Evolutionary conservation across 495 filamentous ascomycete species (phyloP), one percentile per base, ranked within the genome.

Genomic region (Hyphodiscus hymeniophilus): DNA sequence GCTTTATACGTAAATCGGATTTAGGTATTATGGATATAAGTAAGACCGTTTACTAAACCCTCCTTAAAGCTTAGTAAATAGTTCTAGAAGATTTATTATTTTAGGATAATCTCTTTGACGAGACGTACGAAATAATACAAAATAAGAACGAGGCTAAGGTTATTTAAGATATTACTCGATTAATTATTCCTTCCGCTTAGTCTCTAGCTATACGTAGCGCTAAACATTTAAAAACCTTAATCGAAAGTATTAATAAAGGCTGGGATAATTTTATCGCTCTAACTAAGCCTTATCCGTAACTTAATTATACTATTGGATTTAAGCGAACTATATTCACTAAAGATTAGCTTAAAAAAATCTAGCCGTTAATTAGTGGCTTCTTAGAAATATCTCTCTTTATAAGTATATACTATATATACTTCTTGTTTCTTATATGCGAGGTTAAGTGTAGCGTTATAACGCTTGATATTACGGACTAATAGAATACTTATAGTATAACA

Each of bases 171-270:
- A 68, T 71, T 24, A 17, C 53, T 38, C 58, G 35, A 42, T 42
- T 70, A 2, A 64, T 73, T 42, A 54, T 69, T 24, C 66, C 63
- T 43, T 67, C 65, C 10, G 62, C 64, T 0, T 39, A 71, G 59
- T 50, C 1, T 21, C 57, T 69, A 30, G 60, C 51, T 4, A 61
- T 20, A 44, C 50, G 31, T 31, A 59, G 64, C 12, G 50, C 57
- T 21, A 59, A 17, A 18, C 7, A 58, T 53, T 63, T 71, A 15
- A 28, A 64, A 17, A 5, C 17, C 50, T 46, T 73, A 3, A 55
- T 57, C 16, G 66, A 74, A 52, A 67, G 62, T 45, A 56, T 68
- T 22, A 69, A 73, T n/a, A n/a, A n/a, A n/a, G n/a, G n/a, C n/a
- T n/a, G n/a, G n/a, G n/a, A n/a, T n/a, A n/a, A n/a, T n/a, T n/a